Conservation (phyloP, 2,329 filamentous ascomycete species). For the Leptographium procerum region DNA sequence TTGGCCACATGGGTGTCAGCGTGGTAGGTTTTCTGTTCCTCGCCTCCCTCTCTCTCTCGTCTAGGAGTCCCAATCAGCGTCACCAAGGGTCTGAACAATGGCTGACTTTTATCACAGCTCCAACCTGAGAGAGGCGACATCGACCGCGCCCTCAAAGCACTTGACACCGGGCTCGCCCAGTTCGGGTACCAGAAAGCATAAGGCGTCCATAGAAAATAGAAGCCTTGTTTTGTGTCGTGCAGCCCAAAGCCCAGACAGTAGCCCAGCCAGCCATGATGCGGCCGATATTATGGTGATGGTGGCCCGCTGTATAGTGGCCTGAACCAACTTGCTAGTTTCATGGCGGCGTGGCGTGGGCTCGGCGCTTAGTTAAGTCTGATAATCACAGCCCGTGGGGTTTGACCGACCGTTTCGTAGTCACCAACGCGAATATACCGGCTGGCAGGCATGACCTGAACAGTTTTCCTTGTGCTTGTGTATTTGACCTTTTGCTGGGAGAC, state of each 20-base stretch:
- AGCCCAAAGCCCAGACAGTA: no score
- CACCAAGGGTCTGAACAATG: not conserved
- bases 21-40: constrained; percentile 45
- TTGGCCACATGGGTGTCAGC: constrained; percentile 96
- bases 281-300: no score
- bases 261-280: no score
- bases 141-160: constrained; percentile 67
- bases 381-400: no score
- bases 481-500: not conserved
- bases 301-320: no score
- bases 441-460: no score
- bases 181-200: constrained; percentile 50
- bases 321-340: no score
- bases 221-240: not conserved
- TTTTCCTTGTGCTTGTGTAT: no score
- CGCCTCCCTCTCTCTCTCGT: not conserved
- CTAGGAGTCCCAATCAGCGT: constrained; percentile 2
- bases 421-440: no score
- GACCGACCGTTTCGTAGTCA: no score
- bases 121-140: constrained; percentile 72
- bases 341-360: no score
- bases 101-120: constrained; percentile 31
- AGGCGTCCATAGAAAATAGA: not conserved
- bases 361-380: no score
- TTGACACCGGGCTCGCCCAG: constrained; percentile 65